A percentile compares a stretch with the other conserved stretches of the same genome.
These are phyloP conservation scores for Pseudotsuga menziesii DNA, from an alignment of 75 land plant species.

Conservation along the genomic window DNA sequence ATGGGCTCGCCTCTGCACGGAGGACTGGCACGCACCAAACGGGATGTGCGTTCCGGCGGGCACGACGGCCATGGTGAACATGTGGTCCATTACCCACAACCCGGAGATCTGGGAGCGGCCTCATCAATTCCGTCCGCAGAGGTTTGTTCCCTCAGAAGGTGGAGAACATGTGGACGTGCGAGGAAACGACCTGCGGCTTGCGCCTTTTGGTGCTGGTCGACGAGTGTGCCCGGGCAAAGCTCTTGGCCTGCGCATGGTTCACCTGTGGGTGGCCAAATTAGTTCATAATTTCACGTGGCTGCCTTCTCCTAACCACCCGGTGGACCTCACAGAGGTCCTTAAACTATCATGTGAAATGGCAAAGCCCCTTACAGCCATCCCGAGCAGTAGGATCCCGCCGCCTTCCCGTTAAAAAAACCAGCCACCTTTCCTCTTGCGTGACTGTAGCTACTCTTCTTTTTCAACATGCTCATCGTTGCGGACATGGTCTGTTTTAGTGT, in stretches of 20 bases:
- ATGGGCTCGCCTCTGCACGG: conserved; percentile 78
- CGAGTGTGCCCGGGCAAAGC: conserved; percentile 60
- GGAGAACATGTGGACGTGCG: conserved; percentile 32
- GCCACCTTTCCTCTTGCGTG: too few species aligned
- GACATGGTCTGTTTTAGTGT: too few species aligned
- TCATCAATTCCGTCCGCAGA: conserved; percentile 45
- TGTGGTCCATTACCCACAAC: conserved; percentile 62
- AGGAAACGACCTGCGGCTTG: conserved; percentile 51
- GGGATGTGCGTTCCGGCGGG: conserved; percentile 50
- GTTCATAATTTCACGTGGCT: conserved; percentile 53
- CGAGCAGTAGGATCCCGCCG: too few species aligned
- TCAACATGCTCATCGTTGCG: too few species aligned
- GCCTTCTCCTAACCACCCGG: background rate
- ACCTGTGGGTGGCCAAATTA: conserved; percentile 39
- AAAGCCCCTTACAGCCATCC: background rate
- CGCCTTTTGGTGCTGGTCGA: conserved; percentile 67
- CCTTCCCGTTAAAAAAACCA: too few species aligned
- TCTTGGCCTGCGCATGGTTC: conserved; percentile 45
- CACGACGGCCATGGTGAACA: conserved; percentile 45
- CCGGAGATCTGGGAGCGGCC: conserved; percentile 55
- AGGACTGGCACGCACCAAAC: conserved; percentile 48
- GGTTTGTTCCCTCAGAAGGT: conserved; percentile 45
- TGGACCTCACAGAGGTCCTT: background rate
- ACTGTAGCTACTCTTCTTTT: too few species aligned
- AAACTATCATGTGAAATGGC: background rate